A percentile compares a stretch with the other conserved stretches of the same genome.
phyloP scores from a whole-genome alignment of 2,329 filamentous ascomycete genomes.

The Fusarium zealandicum region DNA sequence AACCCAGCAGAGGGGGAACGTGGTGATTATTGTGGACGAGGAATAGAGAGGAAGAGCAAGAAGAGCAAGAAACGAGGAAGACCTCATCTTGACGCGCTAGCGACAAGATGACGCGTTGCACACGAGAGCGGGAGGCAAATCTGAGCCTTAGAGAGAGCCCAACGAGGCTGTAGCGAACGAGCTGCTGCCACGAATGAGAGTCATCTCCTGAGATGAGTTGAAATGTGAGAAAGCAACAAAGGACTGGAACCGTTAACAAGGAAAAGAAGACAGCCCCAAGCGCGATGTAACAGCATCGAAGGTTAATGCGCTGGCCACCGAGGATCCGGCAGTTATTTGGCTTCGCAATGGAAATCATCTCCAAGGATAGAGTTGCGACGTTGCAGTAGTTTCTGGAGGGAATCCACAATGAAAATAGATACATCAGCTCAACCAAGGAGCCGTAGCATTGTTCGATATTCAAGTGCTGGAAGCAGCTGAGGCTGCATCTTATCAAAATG shows the following conservation, averaged over 20 bases:
- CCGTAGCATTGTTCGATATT: slow-evolving; percentile 15
- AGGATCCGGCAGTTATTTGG: slow-evolving; percentile 33
- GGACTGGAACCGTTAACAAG: slow-evolving; percentile 17
- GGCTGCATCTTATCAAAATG: slow-evolving; percentile 17
- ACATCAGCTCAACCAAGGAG: slow-evolving; percentile 2
- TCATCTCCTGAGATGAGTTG: slow-evolving; percentile 21
- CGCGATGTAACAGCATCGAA: slow-evolving; percentile 35
- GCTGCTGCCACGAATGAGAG: slow-evolving; percentile 24
- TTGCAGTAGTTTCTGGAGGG: neutral
- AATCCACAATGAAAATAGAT: neutral
- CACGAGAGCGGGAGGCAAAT: neutral
- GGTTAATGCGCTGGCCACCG: slow-evolving; percentile 27
- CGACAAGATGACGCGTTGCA: slow-evolving; percentile 30
- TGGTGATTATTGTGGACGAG: neutral
- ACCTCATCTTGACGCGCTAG: slow-evolving; percentile 24
- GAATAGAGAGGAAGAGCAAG: slow-evolving; percentile 2
- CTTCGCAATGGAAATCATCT: slow-evolving; percentile 19
- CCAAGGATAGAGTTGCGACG: slow-evolving; percentile 2
- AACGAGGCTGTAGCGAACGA: slow-evolving; percentile 22
- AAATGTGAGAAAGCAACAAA: slow-evolving; percentile 21
- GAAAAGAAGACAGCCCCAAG: slow-evolving; percentile 19
- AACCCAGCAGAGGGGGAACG: neutral
- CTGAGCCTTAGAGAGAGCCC: neutral
- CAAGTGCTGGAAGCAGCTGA: slow-evolving; percentile 5
- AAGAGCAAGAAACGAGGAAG: slow-evolving; percentile 14